phyloP scores from a whole-genome alignment of 306 rosid genomes.

The Medicago lupulina region DNA sequence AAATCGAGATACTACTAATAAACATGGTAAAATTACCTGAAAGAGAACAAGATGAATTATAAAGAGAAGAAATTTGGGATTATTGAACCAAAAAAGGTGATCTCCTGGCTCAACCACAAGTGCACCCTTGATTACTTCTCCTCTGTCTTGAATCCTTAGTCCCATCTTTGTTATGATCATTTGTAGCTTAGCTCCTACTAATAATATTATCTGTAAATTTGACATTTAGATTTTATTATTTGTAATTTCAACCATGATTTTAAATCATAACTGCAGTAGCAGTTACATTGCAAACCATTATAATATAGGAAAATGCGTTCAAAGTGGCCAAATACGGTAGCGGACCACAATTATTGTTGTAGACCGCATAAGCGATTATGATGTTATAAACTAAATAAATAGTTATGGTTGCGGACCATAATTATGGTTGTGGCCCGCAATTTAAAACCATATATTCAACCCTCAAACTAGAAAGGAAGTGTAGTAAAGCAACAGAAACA shows the following conservation, averaged over 20 bases:
- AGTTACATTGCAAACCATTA: neutral
- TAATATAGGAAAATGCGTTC: neutral
- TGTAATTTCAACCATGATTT: neutral
- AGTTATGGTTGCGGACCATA: too few relatives aligned
- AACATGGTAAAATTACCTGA: slow-evolving; percentile 50
- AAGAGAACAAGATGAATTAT: slow-evolving; percentile 77
- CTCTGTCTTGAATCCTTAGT: slow-evolving; percentile 65
- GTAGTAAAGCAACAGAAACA: neutral
- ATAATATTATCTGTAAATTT: slow-evolving; percentile 62
- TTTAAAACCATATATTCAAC: neutral
- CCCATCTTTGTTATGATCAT: slow-evolving; percentile 81
- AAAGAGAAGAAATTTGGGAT: slow-evolving; percentile 65
- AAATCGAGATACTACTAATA: neutral
- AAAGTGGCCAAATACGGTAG: too few relatives aligned
- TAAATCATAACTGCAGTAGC: too few relatives aligned
- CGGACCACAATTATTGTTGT: too few relatives aligned
- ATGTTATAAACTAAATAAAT: too few relatives aligned
- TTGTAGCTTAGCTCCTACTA: slow-evolving; percentile 81
- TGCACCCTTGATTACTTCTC: slow-evolving; percentile 74
- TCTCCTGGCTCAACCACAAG: slow-evolving; percentile 81
- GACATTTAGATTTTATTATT: neutral
- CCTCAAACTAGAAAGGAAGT: slow-evolving; percentile 2
- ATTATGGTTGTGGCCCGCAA: too few relatives aligned
- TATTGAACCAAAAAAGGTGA: slow-evolving; percentile 80
- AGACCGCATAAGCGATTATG: too few relatives aligned